Conservation (phyloP, 768 basidiomycete genomes). For the Naganishia antarctica region DNA sequence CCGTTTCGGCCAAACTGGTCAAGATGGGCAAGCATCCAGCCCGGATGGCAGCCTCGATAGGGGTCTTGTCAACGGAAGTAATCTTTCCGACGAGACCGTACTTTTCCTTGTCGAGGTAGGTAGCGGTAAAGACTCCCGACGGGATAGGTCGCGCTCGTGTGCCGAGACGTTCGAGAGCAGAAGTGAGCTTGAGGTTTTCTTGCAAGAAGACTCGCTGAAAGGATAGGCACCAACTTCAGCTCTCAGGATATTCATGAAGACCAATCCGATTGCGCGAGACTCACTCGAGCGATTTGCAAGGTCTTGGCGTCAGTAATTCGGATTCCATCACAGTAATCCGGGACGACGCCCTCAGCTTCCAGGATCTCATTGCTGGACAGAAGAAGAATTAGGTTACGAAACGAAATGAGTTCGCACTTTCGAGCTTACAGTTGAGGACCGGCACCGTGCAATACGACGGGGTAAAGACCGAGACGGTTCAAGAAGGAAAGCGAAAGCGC, state of each 20-base stretch:
- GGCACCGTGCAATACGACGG: conserved; percentile 91
- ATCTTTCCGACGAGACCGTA: conserved; percentile 96
- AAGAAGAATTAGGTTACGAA: conserved; percentile 31
- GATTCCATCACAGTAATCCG: conserved; percentile 96
- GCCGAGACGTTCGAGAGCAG: conserved; percentile 85
- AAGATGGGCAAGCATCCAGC: conserved; percentile 94
- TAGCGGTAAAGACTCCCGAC: conserved; percentile 94
- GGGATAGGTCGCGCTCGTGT: conserved; percentile 97
- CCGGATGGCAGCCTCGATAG: conserved; percentile 91
- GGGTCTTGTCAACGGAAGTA: conserved; percentile 88
- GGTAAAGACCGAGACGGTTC: conserved; percentile 95
- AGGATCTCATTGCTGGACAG: conserved; percentile 68
- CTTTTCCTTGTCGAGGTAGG: conserved; percentile 89
- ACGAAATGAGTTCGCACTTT: background rate
- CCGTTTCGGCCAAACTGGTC: conserved; percentile 86
- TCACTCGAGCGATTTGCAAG: conserved; percentile 74
- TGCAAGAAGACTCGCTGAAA: conserved; percentile 78
- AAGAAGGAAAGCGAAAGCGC: conserved; percentile 93
- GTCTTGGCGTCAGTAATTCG: conserved; percentile 95
- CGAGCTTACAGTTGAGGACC: conserved; percentile 65
- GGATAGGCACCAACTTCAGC: background rate
- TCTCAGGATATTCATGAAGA: background rate
- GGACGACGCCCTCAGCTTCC: conserved; percentile 83
- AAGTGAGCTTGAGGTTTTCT: conserved; percentile 91
- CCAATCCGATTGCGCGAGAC: conserved; percentile 10